Base-by-base conservation (phyloP, 208 protist genomes). In the Leishmania tarentolae region DNA sequence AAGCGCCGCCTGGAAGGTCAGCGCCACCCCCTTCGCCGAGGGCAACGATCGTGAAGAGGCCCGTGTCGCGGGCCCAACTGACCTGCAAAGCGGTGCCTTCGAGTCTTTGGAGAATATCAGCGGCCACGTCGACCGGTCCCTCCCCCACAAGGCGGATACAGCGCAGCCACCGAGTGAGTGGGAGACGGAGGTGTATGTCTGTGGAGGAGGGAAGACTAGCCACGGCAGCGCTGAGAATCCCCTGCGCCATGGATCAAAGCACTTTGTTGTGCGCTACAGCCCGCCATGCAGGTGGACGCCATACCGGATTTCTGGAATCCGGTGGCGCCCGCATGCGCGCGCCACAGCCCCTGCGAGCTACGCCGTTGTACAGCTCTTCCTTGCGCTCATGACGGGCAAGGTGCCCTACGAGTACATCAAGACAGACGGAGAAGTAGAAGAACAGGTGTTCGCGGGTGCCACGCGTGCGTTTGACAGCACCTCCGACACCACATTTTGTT, bases 311-410 rank as follows among this genome's bases (percentile, higher is more conserved):
- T 75, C 65, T 19, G 84, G 76, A 50, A 94, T 86, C 74, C 90
- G 92, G 6, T 96, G 93, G 93, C 56, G 82, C 40, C 90, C 93
- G 24, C 93, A 93, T 65, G 90, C 89, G 28, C 82, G 87, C 19
- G 93, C 93, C 21, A 76, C 80, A 17, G 88, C 83, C 37, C 84
- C 91, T 1, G 74, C 83, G 0, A 91, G 84, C 83, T 96, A 94
- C 84, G 90, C 76, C 3, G 76, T 94, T 21, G 88, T 79, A 50
- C 88, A 93, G 81, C 82, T 96, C 13, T 80, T 94, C 28, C 76
- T 96, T n/a, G 86, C 88, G 0, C 63, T 94, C 40, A 9, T 91
- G 37, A 92, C 84, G 6, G 83, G 83, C 24, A 76, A 87, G 53
- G 83, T 85, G 31, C 92, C 92, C 57, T 93, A 93, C 80, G 86